These are phyloP conservation scores for Tolypocladium paradoxum DNA, from an alignment of 2,329 filamentous ascomycete species.

Conservation along the genomic window DNA sequence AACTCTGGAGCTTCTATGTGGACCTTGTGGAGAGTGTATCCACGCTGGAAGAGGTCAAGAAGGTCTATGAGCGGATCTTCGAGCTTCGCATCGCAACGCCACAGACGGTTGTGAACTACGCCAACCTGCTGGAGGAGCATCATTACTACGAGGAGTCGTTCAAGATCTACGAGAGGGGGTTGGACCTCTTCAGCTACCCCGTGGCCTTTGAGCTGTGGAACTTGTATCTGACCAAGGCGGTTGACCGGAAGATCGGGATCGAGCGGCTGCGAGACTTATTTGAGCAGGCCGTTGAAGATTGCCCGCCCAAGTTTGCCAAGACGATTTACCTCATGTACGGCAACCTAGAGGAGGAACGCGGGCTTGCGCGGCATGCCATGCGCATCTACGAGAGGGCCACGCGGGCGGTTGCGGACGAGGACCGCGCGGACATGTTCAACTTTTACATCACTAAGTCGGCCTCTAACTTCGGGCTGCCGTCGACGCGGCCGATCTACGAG, in stretches of 20 bases:
- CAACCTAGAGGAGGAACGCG: constrained; percentile 89
- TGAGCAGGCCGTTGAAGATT: constrained; percentile 91
- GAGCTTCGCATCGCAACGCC: constrained; percentile 96
- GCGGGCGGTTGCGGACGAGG: constrained; percentile 86
- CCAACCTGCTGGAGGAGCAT: constrained; percentile 87
- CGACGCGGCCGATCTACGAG: constrained; percentile 91
- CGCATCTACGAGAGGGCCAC: constrained; percentile 97
- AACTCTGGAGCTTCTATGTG: constrained; percentile 98
- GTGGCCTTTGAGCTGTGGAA: constrained; percentile 99
- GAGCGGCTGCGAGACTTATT: constrained; percentile 91
- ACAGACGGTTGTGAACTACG: constrained; percentile 97
- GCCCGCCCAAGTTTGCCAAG: constrained; percentile 92
- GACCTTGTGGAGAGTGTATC: constrained; percentile 93
- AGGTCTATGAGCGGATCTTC: constrained; percentile 94
- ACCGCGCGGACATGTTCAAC: constrained; percentile 95
- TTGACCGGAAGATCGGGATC: constrained; percentile 91
- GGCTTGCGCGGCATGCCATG: constrained; percentile 93
- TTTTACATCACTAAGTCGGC: constrained; percentile 99
- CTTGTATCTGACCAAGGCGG: constrained; percentile 91
- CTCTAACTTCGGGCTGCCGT: constrained; percentile 93
- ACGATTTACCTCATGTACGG: constrained; percentile 97
- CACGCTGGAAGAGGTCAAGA: constrained; percentile 81
- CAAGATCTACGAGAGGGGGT: constrained; percentile 90
- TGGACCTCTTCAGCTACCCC: constrained; percentile 97
- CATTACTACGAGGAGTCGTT: constrained; percentile 96